A percentile compares a stretch with the other conserved stretches of the same genome.
Evolutionary conservation across 2,329 filamentous ascomycete genomes (phyloP).

Genomic region (Colletotrichum sp.): DNA sequence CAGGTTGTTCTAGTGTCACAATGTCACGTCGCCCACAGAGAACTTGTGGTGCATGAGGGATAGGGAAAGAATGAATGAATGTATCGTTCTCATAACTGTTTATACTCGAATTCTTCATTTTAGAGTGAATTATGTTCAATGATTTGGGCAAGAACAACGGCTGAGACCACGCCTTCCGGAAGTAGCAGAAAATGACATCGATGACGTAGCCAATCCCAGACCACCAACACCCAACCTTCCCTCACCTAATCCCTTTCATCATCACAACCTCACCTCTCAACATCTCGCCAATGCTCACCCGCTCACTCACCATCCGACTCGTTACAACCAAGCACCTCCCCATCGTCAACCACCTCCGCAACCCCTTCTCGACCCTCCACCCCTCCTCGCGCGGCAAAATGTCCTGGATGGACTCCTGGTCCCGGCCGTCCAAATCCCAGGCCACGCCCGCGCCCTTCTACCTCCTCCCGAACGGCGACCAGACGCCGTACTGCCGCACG

Average conservation of each 20-base stretch:
- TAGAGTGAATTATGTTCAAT: background rate
- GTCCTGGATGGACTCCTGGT: conserved; percentile 49
- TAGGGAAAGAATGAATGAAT: background rate
- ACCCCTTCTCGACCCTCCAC: background rate
- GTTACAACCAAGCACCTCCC: background rate
- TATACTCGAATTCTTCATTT: background rate
- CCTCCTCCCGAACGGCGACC: conserved; percentile 48
- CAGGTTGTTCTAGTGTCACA: background rate
- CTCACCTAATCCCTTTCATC: background rate
- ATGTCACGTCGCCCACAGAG: background rate
- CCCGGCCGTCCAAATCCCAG: conserved; percentile 42
- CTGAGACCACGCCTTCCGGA: background rate
- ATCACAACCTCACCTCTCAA: background rate
- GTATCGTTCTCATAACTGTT: background rate
- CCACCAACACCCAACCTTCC: background rate
- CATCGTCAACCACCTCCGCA: background rate
- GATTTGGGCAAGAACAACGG: background rate
- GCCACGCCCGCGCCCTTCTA: conserved; percentile 59
- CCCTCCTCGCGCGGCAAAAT: conserved; percentile 27
- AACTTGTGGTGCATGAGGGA: background rate
- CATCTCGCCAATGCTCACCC: background rate
- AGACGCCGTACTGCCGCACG: conserved; percentile 59
- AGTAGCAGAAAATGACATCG: conserved; percentile 1
- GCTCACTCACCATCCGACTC: background rate
- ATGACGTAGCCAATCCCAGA: conserved; percentile 13